Percentiles rank a stretch among this genome's conserved stretches.
phyloP scores from a whole-genome alignment of 108 stramenopile genomes.

The Skeletonema marinoi region DNA sequence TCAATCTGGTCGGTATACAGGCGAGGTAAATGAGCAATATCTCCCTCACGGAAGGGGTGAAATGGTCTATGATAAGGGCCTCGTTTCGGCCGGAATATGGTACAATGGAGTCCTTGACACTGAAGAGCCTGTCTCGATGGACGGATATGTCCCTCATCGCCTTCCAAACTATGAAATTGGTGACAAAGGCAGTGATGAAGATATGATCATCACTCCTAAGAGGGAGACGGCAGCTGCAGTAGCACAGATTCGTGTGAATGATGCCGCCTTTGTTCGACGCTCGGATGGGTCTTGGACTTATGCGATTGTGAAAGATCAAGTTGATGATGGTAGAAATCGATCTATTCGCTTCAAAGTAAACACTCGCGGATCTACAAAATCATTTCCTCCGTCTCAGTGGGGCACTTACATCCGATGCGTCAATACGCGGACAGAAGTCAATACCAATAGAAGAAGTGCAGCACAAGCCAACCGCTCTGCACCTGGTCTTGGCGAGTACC shows the following conservation, averaged over 20 bases:
- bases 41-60: conserved; percentile 36
- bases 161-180: conserved; percentile 34
- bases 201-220: conserved; percentile 43
- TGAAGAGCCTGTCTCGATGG: conserved; percentile 21
- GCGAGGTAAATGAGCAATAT: conserved; percentile 40
- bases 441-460: conserved; percentile 7
- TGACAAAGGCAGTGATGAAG: conserved; percentile 40
- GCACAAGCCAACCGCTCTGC: conserved; percentile 11
- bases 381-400: conserved; percentile 41
- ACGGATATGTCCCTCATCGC: conserved; percentile 15
- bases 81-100: conserved; percentile 43
- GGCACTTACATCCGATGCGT: conserved; percentile 25
- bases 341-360: conserved; percentile 45
- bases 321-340: conserved; percentile 24
- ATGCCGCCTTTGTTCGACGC: conserved; percentile 46
- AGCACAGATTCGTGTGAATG: conserved; percentile 12
- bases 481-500: conserved; percentile 18
- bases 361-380: conserved; percentile 40
- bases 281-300: conserved; percentile 52
- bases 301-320: conserved; percentile 33
- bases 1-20: conserved; percentile 42
- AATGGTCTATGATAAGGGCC: conserved; percentile 45
- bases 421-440: neutral
- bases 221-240: conserved; percentile 28
- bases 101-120: conserved; percentile 51